Evolutionary conservation across 1,284 basidiomycete genomes (phyloP), one percentile per base, ranked within the genome.

Genomic region (Dichomitus squalens): DNA sequence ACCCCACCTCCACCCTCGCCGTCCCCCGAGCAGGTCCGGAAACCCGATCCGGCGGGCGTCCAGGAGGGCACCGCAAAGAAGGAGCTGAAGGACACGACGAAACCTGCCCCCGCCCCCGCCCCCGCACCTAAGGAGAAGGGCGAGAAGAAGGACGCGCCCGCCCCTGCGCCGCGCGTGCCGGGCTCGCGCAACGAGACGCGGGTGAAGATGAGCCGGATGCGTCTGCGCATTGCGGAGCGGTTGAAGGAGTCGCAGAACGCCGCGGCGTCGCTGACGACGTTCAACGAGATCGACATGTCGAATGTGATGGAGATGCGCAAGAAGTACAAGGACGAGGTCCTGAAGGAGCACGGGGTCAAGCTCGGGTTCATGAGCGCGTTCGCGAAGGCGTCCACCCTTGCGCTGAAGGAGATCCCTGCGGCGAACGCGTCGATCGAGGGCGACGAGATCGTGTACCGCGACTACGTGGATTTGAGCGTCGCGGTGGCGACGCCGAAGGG

Each of bases 211-310:
- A 95, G 86, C 74, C 89, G 95, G 55, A 99, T 99, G 97, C 93
- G 96, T 60, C 82, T 92, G 66, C 92, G 96, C 63, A 99, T 99
- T 70, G 93, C 96, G 48, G 95, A 97, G 78, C 93, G 96, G 58
- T 85, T 99, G 72, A 99, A 99, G 82, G 92, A 98, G 74, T 97
- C 96, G 40, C 96, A 99, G 76, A 98, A 98, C 75, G 87, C 95
- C 12, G 97, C 96, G 9, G 96, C 96, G 46, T 95, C 95, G 57
- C 78, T 99, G 64, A 99, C 97, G 52, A 99, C 96, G 43, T 99
- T 99, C 85, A 98, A 99, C 80, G 96, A 99, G 79, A 95, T 99
- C 72, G 96, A 99, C 81, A 99, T 99, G 96, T 95, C 93, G 44
- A 89, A 90, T 46, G 78, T 98, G 61, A 93, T 98, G 82, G 90